phyloP scores from a whole-genome alignment of 202 grass and related monocot species.

The Zoysia matrella region DNA sequence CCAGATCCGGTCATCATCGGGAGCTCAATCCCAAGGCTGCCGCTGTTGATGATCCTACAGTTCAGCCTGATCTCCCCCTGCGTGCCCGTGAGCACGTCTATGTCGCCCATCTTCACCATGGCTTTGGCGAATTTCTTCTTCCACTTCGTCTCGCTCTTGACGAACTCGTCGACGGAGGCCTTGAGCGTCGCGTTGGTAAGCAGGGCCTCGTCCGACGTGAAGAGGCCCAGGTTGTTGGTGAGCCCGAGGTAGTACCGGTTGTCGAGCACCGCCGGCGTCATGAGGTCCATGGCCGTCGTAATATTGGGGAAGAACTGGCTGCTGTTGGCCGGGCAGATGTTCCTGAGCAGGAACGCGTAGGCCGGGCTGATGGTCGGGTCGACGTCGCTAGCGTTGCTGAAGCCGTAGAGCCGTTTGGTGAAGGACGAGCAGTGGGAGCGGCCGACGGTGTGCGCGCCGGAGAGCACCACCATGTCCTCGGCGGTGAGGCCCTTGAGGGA shows the following conservation, averaged over 20 bases:
- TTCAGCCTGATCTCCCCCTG: slow-evolving; percentile 73
- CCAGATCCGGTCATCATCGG: background rate
- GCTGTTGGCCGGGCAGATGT: slow-evolving; percentile 49
- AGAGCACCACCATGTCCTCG: too few relatives aligned
- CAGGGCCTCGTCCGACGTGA: slow-evolving; percentile 78
- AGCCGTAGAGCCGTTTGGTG: too few relatives aligned
- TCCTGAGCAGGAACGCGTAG: too few relatives aligned
- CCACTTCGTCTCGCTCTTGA: slow-evolving; percentile 58
- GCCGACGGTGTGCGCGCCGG: too few relatives aligned
- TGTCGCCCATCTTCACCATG: slow-evolving; percentile 82
- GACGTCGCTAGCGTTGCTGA: too few relatives aligned
- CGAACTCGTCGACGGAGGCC: slow-evolving; percentile 53
- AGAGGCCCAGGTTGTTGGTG: slow-evolving; percentile 51
- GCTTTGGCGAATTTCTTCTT: slow-evolving; percentile 64
- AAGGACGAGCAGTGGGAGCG: too few relatives aligned
- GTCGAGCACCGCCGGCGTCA: slow-evolving; percentile 63
- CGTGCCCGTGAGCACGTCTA: slow-evolving; percentile 73
- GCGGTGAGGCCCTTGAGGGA: too few relatives aligned
- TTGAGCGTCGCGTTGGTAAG: slow-evolving; percentile 65
- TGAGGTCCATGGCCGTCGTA: slow-evolving; percentile 55
- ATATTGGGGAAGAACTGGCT: slow-evolving; percentile 52
- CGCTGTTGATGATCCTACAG: slow-evolving; percentile 75
- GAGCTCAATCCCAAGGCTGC: slow-evolving; percentile 34
- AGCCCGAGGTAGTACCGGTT: slow-evolving; percentile 79
- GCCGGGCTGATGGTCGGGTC: too few relatives aligned